These are phyloP conservation scores for Neonectria faginata DNA, from an alignment of 2,329 filamentous ascomycete genomes.

Conservation along the genomic window DNA sequence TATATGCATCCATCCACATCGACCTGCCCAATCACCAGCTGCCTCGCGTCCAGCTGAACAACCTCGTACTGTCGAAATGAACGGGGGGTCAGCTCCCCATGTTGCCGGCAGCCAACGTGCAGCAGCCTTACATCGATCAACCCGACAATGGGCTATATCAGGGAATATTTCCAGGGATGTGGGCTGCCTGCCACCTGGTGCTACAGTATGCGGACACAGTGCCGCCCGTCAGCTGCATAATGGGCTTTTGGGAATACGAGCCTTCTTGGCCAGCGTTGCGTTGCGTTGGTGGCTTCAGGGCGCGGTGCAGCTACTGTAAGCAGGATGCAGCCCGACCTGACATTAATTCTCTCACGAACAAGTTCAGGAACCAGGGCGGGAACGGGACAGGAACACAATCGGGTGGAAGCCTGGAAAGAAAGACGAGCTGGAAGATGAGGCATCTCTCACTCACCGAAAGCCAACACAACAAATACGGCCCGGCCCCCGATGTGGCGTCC, in stretches of 20 bases:
- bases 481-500: slow-evolving; percentile 5
- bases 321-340: slow-evolving; percentile 9
- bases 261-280: slow-evolving; percentile 2
- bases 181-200: background rate
- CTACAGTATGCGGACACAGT: background rate
- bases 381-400: background rate
- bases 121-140: slow-evolving; percentile 17
- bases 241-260: slow-evolving; percentile 22
- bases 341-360: background rate
- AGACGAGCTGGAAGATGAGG: background rate
- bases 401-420: background rate
- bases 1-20: too few relatives aligned
- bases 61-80: slow-evolving; percentile 2
- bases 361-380: slow-evolving; percentile 8
- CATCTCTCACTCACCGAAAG: background rate
- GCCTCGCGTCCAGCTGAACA: background rate
- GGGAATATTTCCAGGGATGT: background rate
- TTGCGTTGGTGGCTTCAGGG: background rate
- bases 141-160: background rate
- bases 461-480: background rate
- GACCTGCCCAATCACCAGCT: background rate
- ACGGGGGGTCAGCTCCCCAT: background rate
- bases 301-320: slow-evolving; percentile 11
- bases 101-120: slow-evolving; percentile 8
- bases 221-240: slow-evolving; percentile 10